Percentiles rank a stretch among this genome's conserved stretches.
Conservation (phyloP, 805 yeast species). For the Suhomyces prunicola region DNA sequence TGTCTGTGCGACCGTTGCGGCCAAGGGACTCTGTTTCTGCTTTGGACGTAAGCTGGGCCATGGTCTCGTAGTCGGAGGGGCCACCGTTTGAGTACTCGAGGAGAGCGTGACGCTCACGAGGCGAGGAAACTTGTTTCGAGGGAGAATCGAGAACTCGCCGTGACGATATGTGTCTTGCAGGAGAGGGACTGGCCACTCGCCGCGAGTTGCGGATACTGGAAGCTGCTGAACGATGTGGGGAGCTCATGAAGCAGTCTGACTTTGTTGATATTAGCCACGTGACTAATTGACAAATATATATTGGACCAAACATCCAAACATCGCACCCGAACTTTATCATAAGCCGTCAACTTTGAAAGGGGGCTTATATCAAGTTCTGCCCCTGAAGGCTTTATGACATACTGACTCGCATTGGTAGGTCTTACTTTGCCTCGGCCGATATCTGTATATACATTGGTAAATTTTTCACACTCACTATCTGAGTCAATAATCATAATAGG, state of each 20-base stretch:
- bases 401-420: background rate
- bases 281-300: background rate
- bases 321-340: background rate
- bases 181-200: constrained; percentile 6
- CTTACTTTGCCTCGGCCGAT: background rate
- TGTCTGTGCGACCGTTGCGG: background rate
- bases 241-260: constrained; percentile 1
- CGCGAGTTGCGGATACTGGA: background rate
- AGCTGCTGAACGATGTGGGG: background rate
- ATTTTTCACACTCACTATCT: too few species aligned
- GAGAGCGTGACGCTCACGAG: constrained; percentile 13
- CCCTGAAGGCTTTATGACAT: background rate
- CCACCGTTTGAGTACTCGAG: constrained; percentile 2
- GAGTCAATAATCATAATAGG: too few species aligned
- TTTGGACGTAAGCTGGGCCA: background rate
- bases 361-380: background rate
- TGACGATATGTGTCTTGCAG: constrained; percentile 16
- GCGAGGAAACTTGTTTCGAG: background rate
- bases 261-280: background rate
- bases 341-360: background rate
- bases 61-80: background rate
- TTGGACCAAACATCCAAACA: background rate
- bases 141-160: constrained; percentile 12
- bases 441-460: background rate
- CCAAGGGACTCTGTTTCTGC: background rate